Evolutionary conservation across 83 land plant genomes (phyloP), one percentile per base, ranked within the genome.

Genomic region (Diphasiastrum complanatum): DNA sequence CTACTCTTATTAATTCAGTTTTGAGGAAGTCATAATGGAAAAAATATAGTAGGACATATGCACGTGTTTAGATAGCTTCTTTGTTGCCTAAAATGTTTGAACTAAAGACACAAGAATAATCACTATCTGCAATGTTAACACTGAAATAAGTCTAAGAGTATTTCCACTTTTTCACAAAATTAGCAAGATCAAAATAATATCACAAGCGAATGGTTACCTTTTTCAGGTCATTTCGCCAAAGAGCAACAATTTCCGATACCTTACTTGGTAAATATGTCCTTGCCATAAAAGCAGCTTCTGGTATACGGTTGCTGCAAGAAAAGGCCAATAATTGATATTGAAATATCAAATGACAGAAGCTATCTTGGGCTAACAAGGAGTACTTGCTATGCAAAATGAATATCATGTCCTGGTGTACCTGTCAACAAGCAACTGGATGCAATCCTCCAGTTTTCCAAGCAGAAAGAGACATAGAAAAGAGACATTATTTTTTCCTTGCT

Each of bases 271-370:
- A 83, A 71, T 93, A 93, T 12, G 99, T 82, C 14, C 99, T 67
- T 26, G 99, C 96, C 91, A 93, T 85, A 66, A 93, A 80, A 46
- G 99, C 99, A 72, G 99, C 99, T 64, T 93, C 99, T 34, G 99
- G 99, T 58, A 93, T 89, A 53, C 99, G 91, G 61, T 93, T 89
- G 68, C 99, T 93, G 89, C 69, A 51, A 28, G 18, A 59, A 60
- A 24, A 45, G 33, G 45, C 41, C 24, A 32, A 57, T 33, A 28
- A 65, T 25, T 58, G 43, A 51, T 2, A 10, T 28, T 24, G 33
- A 33, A 60, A 30, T 47, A 23, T 50, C 29, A 11, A 3, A 0
- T 18, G 14, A 33, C 33, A 40, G 18, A 40, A 40, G 45, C 20
- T 38, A 40, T 11, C 43, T 2, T 11, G 20, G 47, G 28, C 25